A percentile compares a stretch with the other conserved stretches of the same genome.
These are phyloP conservation scores for Fusarium graminum DNA, from an alignment of 2,329 filamentous ascomycete species.

Conservation along the genomic window DNA sequence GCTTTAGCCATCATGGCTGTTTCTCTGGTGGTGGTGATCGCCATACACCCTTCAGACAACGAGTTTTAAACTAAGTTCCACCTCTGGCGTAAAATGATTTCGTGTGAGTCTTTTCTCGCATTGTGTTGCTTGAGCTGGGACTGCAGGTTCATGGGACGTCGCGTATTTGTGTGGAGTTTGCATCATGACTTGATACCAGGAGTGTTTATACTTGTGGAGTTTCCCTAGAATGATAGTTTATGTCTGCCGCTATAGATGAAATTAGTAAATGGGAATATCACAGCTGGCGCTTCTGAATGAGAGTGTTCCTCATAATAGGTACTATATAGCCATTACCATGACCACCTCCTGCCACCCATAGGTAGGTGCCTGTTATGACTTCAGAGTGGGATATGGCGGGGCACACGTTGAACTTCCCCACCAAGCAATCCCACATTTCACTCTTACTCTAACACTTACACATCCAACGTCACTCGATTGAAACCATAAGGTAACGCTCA, in stretches of 20 bases:
- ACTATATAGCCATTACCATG: slow-evolving; percentile 4
- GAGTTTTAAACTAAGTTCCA: slow-evolving; percentile 29
- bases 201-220: slow-evolving; percentile 3
- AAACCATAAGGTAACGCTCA: not conserved
- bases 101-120: not conserved
- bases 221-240: not conserved
- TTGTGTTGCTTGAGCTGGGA: slow-evolving; percentile 2
- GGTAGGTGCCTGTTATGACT: slow-evolving; percentile 2
- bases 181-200: slow-evolving; percentile 39
- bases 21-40: slow-evolving; percentile 70
- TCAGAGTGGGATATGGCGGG: slow-evolving; percentile 41
- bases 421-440: slow-evolving; percentile 28
- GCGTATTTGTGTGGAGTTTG: slow-evolving; percentile 21
- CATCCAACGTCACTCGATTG: not conserved
- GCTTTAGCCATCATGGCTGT: slow-evolving; percentile 73
- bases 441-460: slow-evolving; percentile 28
- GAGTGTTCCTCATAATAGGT: slow-evolving; percentile 16
- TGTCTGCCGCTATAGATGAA: not conserved
- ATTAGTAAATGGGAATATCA: not conserved
- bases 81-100: not conserved
- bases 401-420: slow-evolving; percentile 31
- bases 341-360: not conserved
- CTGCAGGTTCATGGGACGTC: slow-evolving; percentile 3
- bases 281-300: not conserved
- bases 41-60: slow-evolving; percentile 60